These are phyloP conservation scores for Kazachstania africana DNA, from an alignment of 805 yeast genomes.

Conservation along the genomic window DNA sequence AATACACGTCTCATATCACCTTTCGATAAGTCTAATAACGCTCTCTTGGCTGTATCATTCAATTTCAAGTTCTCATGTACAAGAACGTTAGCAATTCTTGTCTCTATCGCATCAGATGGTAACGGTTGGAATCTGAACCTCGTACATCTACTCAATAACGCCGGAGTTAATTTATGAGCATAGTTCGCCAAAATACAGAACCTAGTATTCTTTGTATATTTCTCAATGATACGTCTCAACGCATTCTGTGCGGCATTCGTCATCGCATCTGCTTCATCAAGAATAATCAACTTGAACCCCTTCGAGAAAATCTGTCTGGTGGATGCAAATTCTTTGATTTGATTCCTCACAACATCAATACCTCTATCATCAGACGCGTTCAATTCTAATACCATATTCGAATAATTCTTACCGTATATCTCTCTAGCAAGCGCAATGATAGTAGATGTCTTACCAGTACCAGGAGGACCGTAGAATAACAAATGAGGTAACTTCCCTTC, in stretches of 20 bases:
- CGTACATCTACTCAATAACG: conserved; percentile 87
- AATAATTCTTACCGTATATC: conserved; percentile 70
- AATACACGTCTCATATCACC: conserved; percentile 97
- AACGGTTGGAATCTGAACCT: conserved; percentile 88
- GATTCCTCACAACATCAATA: conserved; percentile 94
- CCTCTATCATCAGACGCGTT: conserved; percentile 98
- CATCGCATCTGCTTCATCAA: conserved; percentile 96
- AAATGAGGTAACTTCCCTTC: conserved; percentile 83
- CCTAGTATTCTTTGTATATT: conserved; percentile 87
- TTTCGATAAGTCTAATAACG: conserved; percentile 60
- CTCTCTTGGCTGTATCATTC: conserved; percentile 43
- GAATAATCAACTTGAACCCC: conserved; percentile 80
- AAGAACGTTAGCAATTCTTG: conserved; percentile 58
- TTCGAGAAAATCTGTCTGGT: conserved; percentile 84
- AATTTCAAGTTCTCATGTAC: conserved; percentile 54
- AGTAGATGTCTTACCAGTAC: conserved; percentile 87
- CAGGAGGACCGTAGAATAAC: conserved; percentile 91
- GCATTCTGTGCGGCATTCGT: conserved; percentile 80
- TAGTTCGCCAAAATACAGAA: conserved; percentile 93
- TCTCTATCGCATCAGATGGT: conserved; percentile 50
- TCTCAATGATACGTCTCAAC: conserved; percentile 69
- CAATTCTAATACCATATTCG: conserved; percentile 84
- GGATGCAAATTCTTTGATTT: conserved; percentile 90
- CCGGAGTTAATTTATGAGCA: conserved; percentile 91
- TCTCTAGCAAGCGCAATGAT: conserved; percentile 80